Evolutionary conservation across 495 filamentous ascomycete genomes (phyloP).

Genomic region (Xylaria telfairii): DNA sequence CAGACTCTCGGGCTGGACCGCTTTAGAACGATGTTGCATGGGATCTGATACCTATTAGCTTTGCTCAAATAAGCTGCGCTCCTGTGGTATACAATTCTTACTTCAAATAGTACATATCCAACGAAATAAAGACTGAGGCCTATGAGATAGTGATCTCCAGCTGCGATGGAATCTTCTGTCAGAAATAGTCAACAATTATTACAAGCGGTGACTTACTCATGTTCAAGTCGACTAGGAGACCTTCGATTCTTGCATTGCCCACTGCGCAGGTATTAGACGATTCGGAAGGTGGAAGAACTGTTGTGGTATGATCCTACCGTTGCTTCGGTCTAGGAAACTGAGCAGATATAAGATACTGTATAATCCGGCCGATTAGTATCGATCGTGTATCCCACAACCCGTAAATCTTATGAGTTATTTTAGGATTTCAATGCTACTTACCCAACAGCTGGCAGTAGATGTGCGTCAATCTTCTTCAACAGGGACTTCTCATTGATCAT

Average conservation of each 20-base stretch:
- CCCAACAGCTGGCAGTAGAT: slow-evolving; percentile 69
- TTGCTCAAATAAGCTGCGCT: background rate
- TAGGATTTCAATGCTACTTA: background rate
- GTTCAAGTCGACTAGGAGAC: slow-evolving; percentile 65
- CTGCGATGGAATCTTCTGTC: slow-evolving; percentile 26
- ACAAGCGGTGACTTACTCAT: slow-evolving; percentile 52
- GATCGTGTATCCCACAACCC: background rate
- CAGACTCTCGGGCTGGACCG: slow-evolving; percentile 69
- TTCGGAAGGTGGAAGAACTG: background rate
- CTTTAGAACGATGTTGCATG: slow-evolving; percentile 77
- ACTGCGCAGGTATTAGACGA: slow-evolving; percentile 26
- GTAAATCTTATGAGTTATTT: background rate
- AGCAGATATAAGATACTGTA: slow-evolving; percentile 66
- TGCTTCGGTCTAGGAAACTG: slow-evolving; percentile 77
- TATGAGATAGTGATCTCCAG: slow-evolving; percentile 74
- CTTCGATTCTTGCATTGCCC: slow-evolving; percentile 64
- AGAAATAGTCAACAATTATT: background rate
- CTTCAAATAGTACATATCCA: slow-evolving; percentile 74
- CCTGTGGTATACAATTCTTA: slow-evolving; percentile 2
- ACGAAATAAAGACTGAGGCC: slow-evolving; percentile 77
- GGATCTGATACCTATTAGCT: slow-evolving; percentile 51
- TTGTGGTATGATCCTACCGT: slow-evolving; percentile 53
- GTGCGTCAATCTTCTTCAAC: slow-evolving; percentile 68
- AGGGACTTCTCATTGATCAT: slow-evolving; percentile 65
- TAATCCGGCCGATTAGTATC: background rate